phyloP scores from a whole-genome alignment of 2,329 filamentous ascomycete species.

The Madurella fahalii region DNA sequence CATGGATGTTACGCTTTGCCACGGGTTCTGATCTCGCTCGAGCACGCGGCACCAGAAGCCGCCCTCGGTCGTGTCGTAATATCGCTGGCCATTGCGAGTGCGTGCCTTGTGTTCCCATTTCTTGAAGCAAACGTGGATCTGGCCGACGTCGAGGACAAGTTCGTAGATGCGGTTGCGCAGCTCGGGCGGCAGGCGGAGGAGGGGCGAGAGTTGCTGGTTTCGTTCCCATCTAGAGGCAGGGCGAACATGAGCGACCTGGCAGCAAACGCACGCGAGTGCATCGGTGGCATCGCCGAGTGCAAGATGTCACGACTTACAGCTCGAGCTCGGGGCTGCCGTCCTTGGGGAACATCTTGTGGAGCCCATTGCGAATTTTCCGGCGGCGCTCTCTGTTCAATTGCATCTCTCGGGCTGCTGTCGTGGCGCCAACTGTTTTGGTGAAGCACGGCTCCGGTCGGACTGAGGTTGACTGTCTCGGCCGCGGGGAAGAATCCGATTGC shows the following conservation, averaged over 20 bases:
- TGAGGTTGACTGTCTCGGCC: not conserved
- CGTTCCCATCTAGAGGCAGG: constrained; percentile 23
- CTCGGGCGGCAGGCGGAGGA: constrained; percentile 33
- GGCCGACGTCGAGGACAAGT: constrained; percentile 31
- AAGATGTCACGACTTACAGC: constrained; percentile 9
- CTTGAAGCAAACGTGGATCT: constrained; percentile 32
- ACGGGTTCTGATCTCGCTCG: constrained; percentile 29
- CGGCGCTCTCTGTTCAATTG: constrained; percentile 21
- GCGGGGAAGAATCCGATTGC: too few species aligned
- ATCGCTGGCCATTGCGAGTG: constrained; percentile 19
- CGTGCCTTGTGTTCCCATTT: constrained; percentile 26
- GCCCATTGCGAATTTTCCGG: constrained; percentile 19
- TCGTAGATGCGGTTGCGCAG: constrained; percentile 34
- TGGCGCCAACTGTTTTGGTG: too few species aligned
- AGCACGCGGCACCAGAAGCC: constrained; percentile 32
- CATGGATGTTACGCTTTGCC: constrained; percentile 10
- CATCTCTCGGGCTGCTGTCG: constrained; percentile 5
- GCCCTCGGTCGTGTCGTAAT: constrained; percentile 22
- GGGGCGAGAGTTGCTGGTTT: constrained; percentile 28
- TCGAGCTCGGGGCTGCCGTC: constrained; percentile 14
- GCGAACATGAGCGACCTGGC: not conserved
- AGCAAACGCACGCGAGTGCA: too few species aligned
- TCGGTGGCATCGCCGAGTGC: too few species aligned
- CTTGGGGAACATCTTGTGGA: constrained; percentile 15
- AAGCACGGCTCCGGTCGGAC: not conserved